These are phyloP conservation scores for Backusella parvicylindrica DNA, from an alignment of 192 early-diverging fungal genomes.

Conservation along the genomic window DNA sequence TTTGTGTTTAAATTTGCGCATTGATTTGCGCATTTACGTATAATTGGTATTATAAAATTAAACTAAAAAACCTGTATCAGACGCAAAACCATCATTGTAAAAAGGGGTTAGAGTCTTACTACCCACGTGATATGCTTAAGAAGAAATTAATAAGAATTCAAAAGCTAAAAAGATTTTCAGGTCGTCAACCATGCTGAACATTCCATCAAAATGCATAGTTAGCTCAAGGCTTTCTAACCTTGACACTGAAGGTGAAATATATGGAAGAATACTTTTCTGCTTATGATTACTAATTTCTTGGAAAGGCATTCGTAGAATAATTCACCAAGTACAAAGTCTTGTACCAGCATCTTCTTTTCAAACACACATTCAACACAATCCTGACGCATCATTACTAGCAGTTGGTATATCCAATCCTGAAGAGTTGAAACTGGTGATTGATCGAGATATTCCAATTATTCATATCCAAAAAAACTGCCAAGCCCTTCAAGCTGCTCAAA, in stretches of 20 bases:
- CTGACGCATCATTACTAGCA: not conserved
- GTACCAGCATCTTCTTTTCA: not conserved
- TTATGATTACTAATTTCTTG: not conserved
- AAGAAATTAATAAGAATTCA: not conserved
- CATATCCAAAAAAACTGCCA: slow-evolving; percentile 18
- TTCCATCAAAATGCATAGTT: not conserved
- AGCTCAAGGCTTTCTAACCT: not conserved
- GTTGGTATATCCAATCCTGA: slow-evolving; percentile 26
- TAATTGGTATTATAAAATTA: too few relatives aligned
- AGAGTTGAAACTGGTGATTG: slow-evolving; percentile 11
- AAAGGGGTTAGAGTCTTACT: not conserved
- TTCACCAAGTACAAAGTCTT: not conserved
- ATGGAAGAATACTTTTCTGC: not conserved
- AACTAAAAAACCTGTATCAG: too few relatives aligned
- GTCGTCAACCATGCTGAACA: not conserved
- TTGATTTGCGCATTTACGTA: too few relatives aligned
- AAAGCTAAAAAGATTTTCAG: not conserved
- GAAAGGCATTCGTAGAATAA: not conserved
- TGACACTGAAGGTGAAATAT: not conserved
- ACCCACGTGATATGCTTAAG: not conserved
- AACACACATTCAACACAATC: not conserved
- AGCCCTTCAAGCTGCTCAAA: slow-evolving; percentile 14
- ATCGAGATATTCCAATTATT: slow-evolving; percentile 10
- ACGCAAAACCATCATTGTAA: too few relatives aligned
- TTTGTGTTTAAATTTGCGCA: too few relatives aligned